Percentiles rank a stretch among this genome's conserved stretches.
Evolutionary conservation across 2,329 filamentous ascomycete genomes (phyloP).

Genomic region (Penicillium sp.): DNA sequence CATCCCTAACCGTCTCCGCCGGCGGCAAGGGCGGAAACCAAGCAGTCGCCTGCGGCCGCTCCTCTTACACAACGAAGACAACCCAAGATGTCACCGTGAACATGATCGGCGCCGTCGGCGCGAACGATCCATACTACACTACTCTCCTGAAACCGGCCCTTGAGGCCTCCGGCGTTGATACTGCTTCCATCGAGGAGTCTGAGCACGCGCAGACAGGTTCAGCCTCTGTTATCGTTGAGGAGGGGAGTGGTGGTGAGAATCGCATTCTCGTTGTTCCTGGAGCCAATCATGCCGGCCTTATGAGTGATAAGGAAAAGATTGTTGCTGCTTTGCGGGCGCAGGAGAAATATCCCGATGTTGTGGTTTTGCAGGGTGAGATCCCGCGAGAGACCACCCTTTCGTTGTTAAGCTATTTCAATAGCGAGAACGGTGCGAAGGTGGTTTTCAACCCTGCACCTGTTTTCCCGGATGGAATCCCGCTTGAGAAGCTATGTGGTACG

Average conservation of each 20-base stretch:
- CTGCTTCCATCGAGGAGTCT: slow-evolving; percentile 51
- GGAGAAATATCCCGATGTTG: not conserved
- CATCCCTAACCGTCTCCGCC: slow-evolving; percentile 63
- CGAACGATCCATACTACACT: slow-evolving; percentile 57
- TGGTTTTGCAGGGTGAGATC: slow-evolving; percentile 24
- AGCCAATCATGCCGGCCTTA: slow-evolving; percentile 53
- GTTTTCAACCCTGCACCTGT: slow-evolving; percentile 82
- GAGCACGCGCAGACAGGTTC: slow-evolving; percentile 40
- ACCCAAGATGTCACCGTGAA: slow-evolving; percentile 51
- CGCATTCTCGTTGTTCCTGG: slow-evolving; percentile 66
- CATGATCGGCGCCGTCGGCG: slow-evolving; percentile 67
- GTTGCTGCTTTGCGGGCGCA: slow-evolving; percentile 6
- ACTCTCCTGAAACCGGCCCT: slow-evolving; percentile 53
- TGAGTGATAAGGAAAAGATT: slow-evolving; percentile 31
- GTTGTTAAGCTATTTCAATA: slow-evolving; percentile 19
- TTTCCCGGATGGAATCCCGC: slow-evolving; percentile 62
- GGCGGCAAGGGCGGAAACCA: slow-evolving; percentile 26
- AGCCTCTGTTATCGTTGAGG: slow-evolving; percentile 68
- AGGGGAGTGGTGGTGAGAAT: slow-evolving; percentile 59
- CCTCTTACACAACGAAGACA: slow-evolving; percentile 14
- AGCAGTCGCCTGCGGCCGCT: slow-evolving; percentile 22
- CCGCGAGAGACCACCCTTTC: slow-evolving; percentile 19
- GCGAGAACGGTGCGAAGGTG: slow-evolving; percentile 41
- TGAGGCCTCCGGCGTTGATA: slow-evolving; percentile 56
- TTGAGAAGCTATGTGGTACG: slow-evolving; percentile 12